Evolutionary conservation across 257 asterid genomes (phyloP).

Genomic region (Lithospermum erythrorhizon): DNA sequence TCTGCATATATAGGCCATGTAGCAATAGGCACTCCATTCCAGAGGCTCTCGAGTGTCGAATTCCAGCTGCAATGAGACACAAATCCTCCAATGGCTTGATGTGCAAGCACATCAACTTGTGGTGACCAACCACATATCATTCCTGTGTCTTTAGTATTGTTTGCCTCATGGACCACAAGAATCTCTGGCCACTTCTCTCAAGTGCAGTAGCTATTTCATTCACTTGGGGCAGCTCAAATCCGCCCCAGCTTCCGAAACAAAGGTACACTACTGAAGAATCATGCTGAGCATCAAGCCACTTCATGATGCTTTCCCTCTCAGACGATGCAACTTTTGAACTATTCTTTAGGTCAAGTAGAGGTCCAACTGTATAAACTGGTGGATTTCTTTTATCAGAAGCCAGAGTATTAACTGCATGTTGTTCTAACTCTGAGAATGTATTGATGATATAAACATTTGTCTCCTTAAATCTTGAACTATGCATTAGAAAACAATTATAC

Average conservation of each 20-base stretch:
- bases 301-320: slow-evolving; percentile 9
- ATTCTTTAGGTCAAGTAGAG: slow-evolving; percentile 10
- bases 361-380: slow-evolving; percentile 16
- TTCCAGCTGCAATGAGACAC: slow-evolving; percentile 22
- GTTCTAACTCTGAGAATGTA: slow-evolving; percentile 13
- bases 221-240: slow-evolving; percentile 1
- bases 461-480: slow-evolving; percentile 7
- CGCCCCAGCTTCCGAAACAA: slow-evolving; percentile 15
- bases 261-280: slow-evolving; percentile 10
- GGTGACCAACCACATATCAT: slow-evolving; percentile 17
- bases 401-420: slow-evolving; percentile 5
- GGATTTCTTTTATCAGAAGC: slow-evolving; percentile 5
- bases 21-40: slow-evolving; percentile 10
- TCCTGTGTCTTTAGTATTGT: slow-evolving; percentile 8
- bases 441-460: slow-evolving; percentile 12
- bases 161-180: slow-evolving; percentile 15
- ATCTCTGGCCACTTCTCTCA: slow-evolving; percentile 8
- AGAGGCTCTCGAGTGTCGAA: slow-evolving; percentile 13
- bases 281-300: slow-evolving; percentile 13
- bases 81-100: slow-evolving; percentile 14
- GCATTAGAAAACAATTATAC: slow-evolving; percentile 4
- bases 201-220: slow-evolving; percentile 8
- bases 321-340: slow-evolving; percentile 4
- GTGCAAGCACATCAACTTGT: slow-evolving; percentile 15
- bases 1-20: slow-evolving; percentile 21